These are phyloP conservation scores for Euphorbia schlechtendalii DNA, from an alignment of 441 rosid genomes.

Conservation along the genomic window DNA sequence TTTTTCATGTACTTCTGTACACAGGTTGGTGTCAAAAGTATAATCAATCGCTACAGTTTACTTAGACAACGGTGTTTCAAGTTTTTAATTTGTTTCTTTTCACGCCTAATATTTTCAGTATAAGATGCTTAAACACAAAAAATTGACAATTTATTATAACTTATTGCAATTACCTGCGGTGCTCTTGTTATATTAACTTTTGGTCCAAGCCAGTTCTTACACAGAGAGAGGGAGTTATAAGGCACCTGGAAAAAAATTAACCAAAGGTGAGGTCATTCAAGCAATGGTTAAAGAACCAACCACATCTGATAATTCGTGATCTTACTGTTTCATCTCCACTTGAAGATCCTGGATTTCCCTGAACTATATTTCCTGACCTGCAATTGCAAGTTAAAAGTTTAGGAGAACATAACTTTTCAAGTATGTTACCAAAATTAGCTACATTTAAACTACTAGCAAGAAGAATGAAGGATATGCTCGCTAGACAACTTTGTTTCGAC, in stretches of 20 bases:
- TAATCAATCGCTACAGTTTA: constrained; percentile 1
- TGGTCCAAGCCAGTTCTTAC: constrained; percentile 96
- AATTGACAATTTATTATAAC: not conserved
- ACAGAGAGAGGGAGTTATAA: constrained; percentile 89
- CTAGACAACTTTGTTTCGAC: not conserved
- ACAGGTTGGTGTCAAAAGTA: not conserved
- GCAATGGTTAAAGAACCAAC: constrained; percentile 12
- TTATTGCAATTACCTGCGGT: constrained; percentile 60
- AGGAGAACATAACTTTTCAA: not conserved
- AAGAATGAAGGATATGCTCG: not conserved
- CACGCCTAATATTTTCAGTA: not conserved
- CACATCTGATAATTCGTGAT: constrained; percentile 16
- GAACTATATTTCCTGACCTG: constrained; percentile 85
- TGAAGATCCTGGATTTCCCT: constrained; percentile 83
- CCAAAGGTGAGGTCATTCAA: constrained; percentile 15
- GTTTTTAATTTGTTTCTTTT: not conserved
- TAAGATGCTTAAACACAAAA: not conserved
- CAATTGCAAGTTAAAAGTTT: constrained; percentile 5
- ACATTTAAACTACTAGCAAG: constrained; percentile 3
- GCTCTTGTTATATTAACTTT: constrained; percentile 87
- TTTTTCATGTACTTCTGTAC: not conserved
- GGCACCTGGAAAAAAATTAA: constrained; percentile 55
- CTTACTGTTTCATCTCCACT: constrained; percentile 97
- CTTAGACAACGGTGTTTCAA: not conserved
- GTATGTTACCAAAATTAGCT: not conserved